A percentile compares a stretch with the other conserved stretches of the same genome.
phyloP scores from a whole-genome alignment of 371 early-diverging fungal species.

The Cokeromyces recurvatus region DNA sequence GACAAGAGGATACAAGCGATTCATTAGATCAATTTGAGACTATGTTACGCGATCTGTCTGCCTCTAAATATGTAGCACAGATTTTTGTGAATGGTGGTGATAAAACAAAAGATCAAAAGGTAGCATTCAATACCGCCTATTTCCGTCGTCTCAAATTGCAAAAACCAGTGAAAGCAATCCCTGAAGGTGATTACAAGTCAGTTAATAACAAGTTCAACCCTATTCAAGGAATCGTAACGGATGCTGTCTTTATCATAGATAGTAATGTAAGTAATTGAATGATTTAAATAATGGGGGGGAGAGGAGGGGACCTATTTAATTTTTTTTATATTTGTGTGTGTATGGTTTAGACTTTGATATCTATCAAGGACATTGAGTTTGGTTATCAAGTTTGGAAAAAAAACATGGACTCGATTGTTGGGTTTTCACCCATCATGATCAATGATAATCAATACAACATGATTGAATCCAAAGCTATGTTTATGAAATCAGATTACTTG shows the following conservation, averaged over 20 bases:
- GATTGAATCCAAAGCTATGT: constrained; percentile 17
- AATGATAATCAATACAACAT: constrained; percentile 18
- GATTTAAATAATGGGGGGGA: neutral
- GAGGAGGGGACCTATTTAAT: neutral
- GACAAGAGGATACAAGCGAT: neutral
- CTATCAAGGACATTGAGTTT: constrained; percentile 13
- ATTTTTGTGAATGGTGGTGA: constrained; percentile 7
- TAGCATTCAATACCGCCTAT: constrained; percentile 1
- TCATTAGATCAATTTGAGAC: neutral
- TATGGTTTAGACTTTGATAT: constrained; percentile 5
- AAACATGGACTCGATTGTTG: constrained; percentile 12
- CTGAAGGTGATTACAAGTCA: neutral
- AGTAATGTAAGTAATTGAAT: constrained; percentile 15
- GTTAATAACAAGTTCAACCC: constrained; percentile 29
- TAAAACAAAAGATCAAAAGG: neutral
- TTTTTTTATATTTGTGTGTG: neutral
- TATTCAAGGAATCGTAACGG: constrained; percentile 17
- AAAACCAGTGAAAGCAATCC: constrained; percentile 5
- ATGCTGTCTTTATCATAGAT: constrained; percentile 21
- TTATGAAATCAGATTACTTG: constrained; percentile 23
- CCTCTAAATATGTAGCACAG: constrained; percentile 7
- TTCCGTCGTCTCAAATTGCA: constrained; percentile 1
- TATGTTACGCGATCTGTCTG: constrained; percentile 4
- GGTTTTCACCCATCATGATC: constrained; percentile 2
- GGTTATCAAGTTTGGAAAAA: constrained; percentile 13